Evolutionary conservation across 2,329 filamentous ascomycete species (phyloP).

Genomic region (Claviceps purpurea): DNA sequence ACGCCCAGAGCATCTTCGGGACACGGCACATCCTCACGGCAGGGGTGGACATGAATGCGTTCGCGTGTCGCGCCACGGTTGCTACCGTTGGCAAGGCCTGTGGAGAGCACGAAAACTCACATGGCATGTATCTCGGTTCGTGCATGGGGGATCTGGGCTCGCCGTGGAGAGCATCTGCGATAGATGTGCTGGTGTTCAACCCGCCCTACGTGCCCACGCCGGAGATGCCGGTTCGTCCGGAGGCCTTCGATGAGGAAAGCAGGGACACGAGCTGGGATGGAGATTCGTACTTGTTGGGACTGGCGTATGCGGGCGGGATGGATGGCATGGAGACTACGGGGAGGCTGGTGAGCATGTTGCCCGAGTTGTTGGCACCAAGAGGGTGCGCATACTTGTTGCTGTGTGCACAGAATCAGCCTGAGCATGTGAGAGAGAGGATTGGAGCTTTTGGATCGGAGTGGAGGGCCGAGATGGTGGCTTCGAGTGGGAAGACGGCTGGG

Average conservation of each 20-base stretch:
- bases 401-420: conserved; percentile 81
- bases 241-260: conserved; percentile 9
- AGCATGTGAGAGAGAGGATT: conserved; percentile 53
- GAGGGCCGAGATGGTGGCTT: conserved; percentile 64
- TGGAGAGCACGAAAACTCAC: conserved; percentile 20
- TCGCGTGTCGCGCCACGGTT: conserved; percentile 65
- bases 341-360: conserved; percentile 57
- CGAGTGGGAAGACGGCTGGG: conserved; percentile 75
- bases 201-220: conserved; percentile 90
- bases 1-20: conserved; percentile 60
- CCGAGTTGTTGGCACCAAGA: conserved; percentile 43
- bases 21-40: conserved; percentile 55
- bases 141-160: conserved; percentile 57
- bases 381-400: conserved; percentile 84
- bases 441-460: conserved; percentile 41
- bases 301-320: conserved; percentile 78
- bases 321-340: conserved; percentile 94
- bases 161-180: conserved; percentile 38
- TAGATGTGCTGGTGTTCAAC: conserved; percentile 91
- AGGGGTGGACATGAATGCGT: conserved; percentile 72
- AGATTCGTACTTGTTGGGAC: conserved; percentile 68
- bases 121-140: conserved; percentile 48
- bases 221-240: conserved; percentile 46
- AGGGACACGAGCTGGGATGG: conserved; percentile 48
- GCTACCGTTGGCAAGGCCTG: conserved; percentile 48